Evolutionary conservation across 164 flowering plant genomes (phyloP), one percentile per base, ranked within the genome.

Genomic region (Cinnamomum micranthum): DNA sequence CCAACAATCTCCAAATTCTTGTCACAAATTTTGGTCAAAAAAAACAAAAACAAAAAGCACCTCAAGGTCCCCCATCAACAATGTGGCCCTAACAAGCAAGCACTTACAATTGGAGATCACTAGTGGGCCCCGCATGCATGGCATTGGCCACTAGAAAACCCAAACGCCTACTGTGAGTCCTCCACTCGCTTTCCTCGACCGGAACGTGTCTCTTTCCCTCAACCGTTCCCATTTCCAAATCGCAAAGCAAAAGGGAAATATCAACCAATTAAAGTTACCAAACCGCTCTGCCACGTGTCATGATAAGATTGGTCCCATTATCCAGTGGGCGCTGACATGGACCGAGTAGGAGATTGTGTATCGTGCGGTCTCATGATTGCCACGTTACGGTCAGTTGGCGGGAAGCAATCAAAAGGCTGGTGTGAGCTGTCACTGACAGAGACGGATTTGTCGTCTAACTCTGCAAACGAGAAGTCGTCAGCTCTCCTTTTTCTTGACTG

Each of bases 321-420:
- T n/a, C 23, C n/a, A 60, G 11, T 14, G 17, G 6, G 23, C 2
- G 64, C 23, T 65, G 68, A 65, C 68, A 27, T 27, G 68, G 68
- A 24, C 23, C 35, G 68, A 1, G 47, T 31, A 65, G n/a, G 22
- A 9, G 68, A 65, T 65, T 24, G 5, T 65, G 19, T 24, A 24
- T 9, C 2, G 50, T 9, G 70, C n/a, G n/a, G 70, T 20, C 31
- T 4, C 4, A 67, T 67, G 22, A 67, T 67, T 67, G 70, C 41
- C 70, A 67, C 70, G 50, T 67, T 67, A 5, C n/a, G 50, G 50
- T 67, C 31, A 67, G 50, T 19, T 67, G 15, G 70, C 70, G 70
- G 41, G 41, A 67, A 33, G 50, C 50, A 67, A 28, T 67, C 50
- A 31, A 67, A 41, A 19, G 41, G 13, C 22, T 17, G 23, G 50